phyloP scores from a whole-genome alignment of 768 basidiomycete genomes.

The Termitomyces eurrhizus region DNA sequence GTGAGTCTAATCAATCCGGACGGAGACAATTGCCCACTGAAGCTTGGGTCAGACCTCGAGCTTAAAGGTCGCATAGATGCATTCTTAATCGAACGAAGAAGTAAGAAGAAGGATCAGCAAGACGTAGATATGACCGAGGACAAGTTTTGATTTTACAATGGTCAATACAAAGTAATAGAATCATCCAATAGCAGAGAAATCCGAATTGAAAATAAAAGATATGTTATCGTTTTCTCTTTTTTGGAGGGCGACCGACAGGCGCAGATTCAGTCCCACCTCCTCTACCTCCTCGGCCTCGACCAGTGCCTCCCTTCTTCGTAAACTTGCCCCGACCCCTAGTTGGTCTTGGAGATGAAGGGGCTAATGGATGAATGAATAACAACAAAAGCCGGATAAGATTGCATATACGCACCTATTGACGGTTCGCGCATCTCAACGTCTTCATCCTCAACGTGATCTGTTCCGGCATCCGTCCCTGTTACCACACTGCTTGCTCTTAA shows the following conservation, averaged over 20 bases:
- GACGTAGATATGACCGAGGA: slow-evolving; percentile 14
- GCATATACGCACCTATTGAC: slow-evolving; percentile 48
- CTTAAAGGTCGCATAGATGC: slow-evolving; percentile 72
- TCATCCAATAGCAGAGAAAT: not conserved
- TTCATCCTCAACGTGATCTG: slow-evolving; percentile 69
- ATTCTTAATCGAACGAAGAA: slow-evolving; percentile 60
- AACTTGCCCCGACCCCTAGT: slow-evolving; percentile 30
- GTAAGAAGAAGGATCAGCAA: slow-evolving; percentile 22
- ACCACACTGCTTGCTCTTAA: slow-evolving; percentile 58
- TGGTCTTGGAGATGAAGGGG: slow-evolving; percentile 35
- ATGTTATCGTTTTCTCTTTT: slow-evolving; percentile 45
- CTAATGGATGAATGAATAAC: slow-evolving; percentile 16
- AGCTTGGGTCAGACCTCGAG: slow-evolving; percentile 46
- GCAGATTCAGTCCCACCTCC: slow-evolving; percentile 23
- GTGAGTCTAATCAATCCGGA: slow-evolving; percentile 34
- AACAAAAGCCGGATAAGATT: not conserved
- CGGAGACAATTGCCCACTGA: not conserved
- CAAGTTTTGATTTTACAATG: slow-evolving; percentile 9
- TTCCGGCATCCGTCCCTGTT: slow-evolving; percentile 69
- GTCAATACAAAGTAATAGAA: slow-evolving; percentile 1
- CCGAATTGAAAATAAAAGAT: not conserved
- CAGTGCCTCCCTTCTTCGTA: slow-evolving; percentile 22
- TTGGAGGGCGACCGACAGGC: slow-evolving; percentile 31
- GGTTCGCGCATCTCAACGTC: slow-evolving; percentile 54
- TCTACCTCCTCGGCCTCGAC: slow-evolving; percentile 13